Base-by-base conservation (phyloP, 495 filamentous ascomycete species). In the Aspergillus cristatus region DNA sequence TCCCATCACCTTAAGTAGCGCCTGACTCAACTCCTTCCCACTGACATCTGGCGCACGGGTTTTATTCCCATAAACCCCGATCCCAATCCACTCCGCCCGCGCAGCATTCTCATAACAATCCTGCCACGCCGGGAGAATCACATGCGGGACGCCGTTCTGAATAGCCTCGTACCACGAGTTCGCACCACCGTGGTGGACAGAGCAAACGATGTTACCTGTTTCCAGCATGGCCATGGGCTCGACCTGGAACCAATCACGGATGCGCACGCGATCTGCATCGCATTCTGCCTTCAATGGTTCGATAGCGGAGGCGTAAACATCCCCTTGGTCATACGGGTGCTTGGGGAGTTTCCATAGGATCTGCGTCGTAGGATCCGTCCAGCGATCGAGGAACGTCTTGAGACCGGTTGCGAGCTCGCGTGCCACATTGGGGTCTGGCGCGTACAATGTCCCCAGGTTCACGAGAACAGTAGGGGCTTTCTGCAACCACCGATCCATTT, bases 101-200 rank as follows among this genome's bases (percentile, higher is more conserved):
- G 60, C 62, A 6, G 71, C 65, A 36, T 66, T 67, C 24, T 71
- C 69, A 28, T 67, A 71, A 22, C 62, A 65, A 35, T 74, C 70
- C 7, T 68, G 51, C 70, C 70, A 73, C 31, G 61, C 57, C 0
- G 71, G 69, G 5, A 74, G 57, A 7, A 74, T 44, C 14, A 75
- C 53, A 41, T 75, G 70, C 1, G 70, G 69, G 14, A 66, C 57
- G 12, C 70, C 70, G 14, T 55, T 59, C 69, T 62, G 62, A 32
- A 72, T 59, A 1, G 67, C 68, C 42, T 76, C 72, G 37, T 70
- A 67, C 34, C 61, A 76, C n/a, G 62, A 71, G 26, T 72, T 72
- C 0, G 68, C 59, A 15, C 72, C 71, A 3, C 72, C 72, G 42
- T 76, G 72, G 37, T 74, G 68, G 3, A 74, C 68, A 18, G 60